Evolutionary conservation across 2,329 filamentous ascomycete species (phyloP).

Genomic region (Alternaria conjuncta): DNA sequence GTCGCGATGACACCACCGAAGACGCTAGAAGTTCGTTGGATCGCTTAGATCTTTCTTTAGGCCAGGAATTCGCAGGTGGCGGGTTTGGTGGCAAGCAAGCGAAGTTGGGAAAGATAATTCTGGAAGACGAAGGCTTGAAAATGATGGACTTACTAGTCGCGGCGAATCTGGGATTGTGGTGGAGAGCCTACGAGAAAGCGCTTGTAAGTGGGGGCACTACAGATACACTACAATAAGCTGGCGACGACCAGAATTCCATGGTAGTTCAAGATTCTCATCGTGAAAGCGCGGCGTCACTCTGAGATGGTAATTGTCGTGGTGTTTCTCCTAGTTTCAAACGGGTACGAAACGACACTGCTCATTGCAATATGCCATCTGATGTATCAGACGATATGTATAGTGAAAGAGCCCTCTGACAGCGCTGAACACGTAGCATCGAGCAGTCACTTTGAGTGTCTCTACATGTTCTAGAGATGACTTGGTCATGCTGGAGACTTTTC

Average conservation of each 20-base stretch:
- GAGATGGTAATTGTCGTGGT: not conserved
- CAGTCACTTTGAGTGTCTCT: not conserved
- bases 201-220: slow-evolving; percentile 3
- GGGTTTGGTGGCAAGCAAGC: slow-evolving; percentile 84
- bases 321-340: not conserved
- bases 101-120: slow-evolving; percentile 91
- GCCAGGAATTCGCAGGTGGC: slow-evolving; percentile 83
- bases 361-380: not conserved
- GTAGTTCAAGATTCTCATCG: too few species aligned
- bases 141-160: slow-evolving; percentile 95
- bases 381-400: not conserved
- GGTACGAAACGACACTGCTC: not conserved
- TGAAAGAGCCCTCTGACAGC: not conserved
- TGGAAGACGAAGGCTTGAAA: slow-evolving; percentile 87
- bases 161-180: slow-evolving; percentile 92
- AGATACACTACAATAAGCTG: not conserved
- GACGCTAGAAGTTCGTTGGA: slow-evolving; percentile 46
- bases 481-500: not conserved
- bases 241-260: too few species aligned
- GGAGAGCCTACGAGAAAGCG: slow-evolving; percentile 77
- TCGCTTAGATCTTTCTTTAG: slow-evolving; percentile 74
- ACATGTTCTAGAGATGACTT: not conserved
- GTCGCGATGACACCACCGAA: slow-evolving; percentile 20
- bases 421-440: not conserved
- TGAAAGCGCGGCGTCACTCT: not conserved